Base-by-base conservation (phyloP, 805 yeast genomes). In the Yarrowia sp. region DNA sequence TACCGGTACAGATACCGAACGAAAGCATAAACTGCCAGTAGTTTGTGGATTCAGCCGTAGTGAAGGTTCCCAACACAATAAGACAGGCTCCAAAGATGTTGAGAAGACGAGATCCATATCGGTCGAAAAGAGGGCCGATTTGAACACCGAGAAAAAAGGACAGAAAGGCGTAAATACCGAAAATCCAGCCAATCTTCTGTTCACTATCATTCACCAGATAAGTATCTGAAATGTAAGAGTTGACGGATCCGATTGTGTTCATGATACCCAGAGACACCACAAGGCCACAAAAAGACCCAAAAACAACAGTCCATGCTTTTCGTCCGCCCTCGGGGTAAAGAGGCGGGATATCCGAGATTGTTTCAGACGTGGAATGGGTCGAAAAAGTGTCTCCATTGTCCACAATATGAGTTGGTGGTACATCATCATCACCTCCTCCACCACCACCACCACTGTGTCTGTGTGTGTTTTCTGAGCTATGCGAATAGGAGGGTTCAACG, bases 181-280 rank as follows among this genome's bases (percentile, higher is more conserved):
- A 89, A 65, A 88, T 82, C 95, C 93, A 89, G 0, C 90, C 84
- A 4, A 87, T 78, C 2, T 83, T 73, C 21, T 86, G 78, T 16
- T 84, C 77, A 16, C 81, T 72, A 22, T 79, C 72, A 35, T 78
- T 68, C 7, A 71, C 70, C 65, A 88, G 76, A 67, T 85, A 85
- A 70, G 86, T 81, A 17, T 74, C 73, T 3, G 83, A 75, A 1
- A 88, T 80, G 64, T 46, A 61, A 2, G 64, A 61, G 46, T 88
- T 89, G 41, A 88, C 78, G 0, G 86, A 87, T 64, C 92, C 91
- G 12, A 83, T 79, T 0, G 89, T 75, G 71, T 88, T 88, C 74
- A 86, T 78, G 30, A 88, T 68, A 1, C 96, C 96, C 71, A 87
- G 83, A 4, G 83, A 79, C 46, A 83, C 81, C 7, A 83, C 72